Evolutionary conservation across 2,329 filamentous ascomycete genomes (phyloP).

Genomic region (Claviceps sp.): DNA sequence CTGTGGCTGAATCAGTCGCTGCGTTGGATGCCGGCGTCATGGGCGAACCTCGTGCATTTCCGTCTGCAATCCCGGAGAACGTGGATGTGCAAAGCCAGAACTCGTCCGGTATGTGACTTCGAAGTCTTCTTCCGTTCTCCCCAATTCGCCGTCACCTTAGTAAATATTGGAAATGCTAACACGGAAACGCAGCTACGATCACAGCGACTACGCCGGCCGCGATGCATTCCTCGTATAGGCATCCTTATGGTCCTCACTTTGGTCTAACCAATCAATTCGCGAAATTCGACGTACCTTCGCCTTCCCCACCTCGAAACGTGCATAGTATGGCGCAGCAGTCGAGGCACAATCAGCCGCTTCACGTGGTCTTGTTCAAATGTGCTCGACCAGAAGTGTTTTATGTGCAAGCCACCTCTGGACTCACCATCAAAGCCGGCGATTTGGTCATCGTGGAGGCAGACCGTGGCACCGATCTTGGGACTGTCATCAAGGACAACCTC

Average conservation of each 20-base stretch:
- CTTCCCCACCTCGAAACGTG: conserved; percentile 48
- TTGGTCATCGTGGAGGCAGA: conserved; percentile 96
- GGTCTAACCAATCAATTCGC: conserved; percentile 21
- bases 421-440: conserved; percentile 82
- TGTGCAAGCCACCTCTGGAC: conserved; percentile 85
- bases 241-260: conserved; percentile 34
- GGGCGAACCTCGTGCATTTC: conserved; percentile 30
- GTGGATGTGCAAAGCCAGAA: conserved; percentile 23
- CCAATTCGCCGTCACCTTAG: not conserved
- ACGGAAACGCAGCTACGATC: conserved; percentile 11
- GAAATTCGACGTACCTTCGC: conserved; percentile 21
- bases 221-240: conserved; percentile 17
- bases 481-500: conserved; percentile 77
- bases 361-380: conserved; percentile 94
- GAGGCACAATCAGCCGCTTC: conserved; percentile 57
- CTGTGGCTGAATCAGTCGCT: conserved; percentile 37
- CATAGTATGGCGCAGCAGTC: conserved; percentile 49
- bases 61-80: conserved; percentile 25
- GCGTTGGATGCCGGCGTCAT: conserved; percentile 31
- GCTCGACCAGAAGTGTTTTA: conserved; percentile 93
- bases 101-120: conserved; percentile 23
- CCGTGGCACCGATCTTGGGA: conserved; percentile 87
- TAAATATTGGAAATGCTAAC: not conserved
- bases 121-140: not conserved
- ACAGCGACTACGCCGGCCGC: conserved; percentile 11